These are phyloP conservation scores for Stevia rebaudiana DNA, from an alignment of 140 eudicot genomes.

Conservation along the genomic window DNA sequence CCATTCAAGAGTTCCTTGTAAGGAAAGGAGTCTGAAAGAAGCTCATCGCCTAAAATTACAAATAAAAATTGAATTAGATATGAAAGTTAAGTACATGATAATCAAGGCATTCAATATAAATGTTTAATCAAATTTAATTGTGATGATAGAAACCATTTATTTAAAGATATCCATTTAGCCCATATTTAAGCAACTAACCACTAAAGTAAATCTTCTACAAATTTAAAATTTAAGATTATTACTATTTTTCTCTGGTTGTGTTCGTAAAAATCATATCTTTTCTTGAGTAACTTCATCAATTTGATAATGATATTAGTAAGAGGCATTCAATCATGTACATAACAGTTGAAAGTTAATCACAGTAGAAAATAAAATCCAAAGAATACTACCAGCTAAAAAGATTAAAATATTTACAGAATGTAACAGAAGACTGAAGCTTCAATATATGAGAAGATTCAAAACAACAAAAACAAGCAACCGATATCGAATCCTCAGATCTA, in stretches of 20 bases:
- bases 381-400: not conserved
- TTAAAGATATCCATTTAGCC: not conserved
- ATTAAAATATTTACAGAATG: not conserved
- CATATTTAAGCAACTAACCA: not conserved
- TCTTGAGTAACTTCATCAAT: not conserved
- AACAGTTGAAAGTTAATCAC: not conserved
- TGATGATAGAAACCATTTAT: not conserved
- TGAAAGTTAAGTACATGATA: not conserved
- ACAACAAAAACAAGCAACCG: not conserved
- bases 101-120: not conserved
- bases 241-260: not conserved
- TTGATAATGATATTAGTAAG: not conserved
- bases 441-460: not conserved
- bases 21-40: conserved; percentile 92
- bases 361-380: conserved; percentile 1
- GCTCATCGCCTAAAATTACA: conserved; percentile 71
- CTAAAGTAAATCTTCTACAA: not conserved
- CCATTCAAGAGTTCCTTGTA: conserved; percentile 77
- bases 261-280: not conserved
- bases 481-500: conserved; percentile 19
- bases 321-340: not conserved
- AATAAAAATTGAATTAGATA: not conserved
- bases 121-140: not conserved
- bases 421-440: not conserved
- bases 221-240: not conserved